Conservation (phyloP, 2,329 filamentous ascomycete species). For the Trichoderma koningii region DNA sequence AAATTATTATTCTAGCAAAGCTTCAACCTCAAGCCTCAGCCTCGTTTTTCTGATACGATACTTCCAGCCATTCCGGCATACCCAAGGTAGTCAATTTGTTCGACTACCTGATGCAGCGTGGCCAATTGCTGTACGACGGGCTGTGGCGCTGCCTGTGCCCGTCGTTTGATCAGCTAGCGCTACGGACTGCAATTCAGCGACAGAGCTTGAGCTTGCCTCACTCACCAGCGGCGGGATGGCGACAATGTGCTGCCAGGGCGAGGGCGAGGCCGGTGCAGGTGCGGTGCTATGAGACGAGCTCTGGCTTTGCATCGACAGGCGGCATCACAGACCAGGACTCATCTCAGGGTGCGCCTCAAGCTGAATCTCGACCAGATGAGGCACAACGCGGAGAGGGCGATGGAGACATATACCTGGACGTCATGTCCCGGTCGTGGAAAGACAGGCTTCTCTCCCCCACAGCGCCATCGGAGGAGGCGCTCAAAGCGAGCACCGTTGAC, state of each 20-base stretch:
- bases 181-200: slow-evolving; percentile 40
- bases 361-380: background rate
- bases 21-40: background rate
- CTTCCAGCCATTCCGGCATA: background rate
- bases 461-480: slow-evolving; percentile 30
- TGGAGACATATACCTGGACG: background rate
- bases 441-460: slow-evolving; percentile 30
- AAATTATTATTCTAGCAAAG: background rate
- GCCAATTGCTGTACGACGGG: slow-evolving; percentile 52
- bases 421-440: slow-evolving; percentile 13
- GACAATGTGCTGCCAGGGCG: slow-evolving; percentile 21
- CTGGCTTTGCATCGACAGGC: background rate
- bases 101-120: slow-evolving; percentile 36
- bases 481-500: slow-evolving; percentile 31
- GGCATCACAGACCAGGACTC: background rate
- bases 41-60: background rate
- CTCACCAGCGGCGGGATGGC: slow-evolving; percentile 19
- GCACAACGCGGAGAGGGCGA: background rate
- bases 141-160: slow-evolving; percentile 67
- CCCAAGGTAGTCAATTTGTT: background rate
- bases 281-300: slow-evolving; percentile 31
- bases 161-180: slow-evolving; percentile 47
- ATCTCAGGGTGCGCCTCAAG: background rate
- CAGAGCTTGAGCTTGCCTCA: slow-evolving; percentile 25
- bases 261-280: slow-evolving; percentile 24